Base-by-base conservation (phyloP, 441 rosid genomes). In the Corymbia citriodora region DNA sequence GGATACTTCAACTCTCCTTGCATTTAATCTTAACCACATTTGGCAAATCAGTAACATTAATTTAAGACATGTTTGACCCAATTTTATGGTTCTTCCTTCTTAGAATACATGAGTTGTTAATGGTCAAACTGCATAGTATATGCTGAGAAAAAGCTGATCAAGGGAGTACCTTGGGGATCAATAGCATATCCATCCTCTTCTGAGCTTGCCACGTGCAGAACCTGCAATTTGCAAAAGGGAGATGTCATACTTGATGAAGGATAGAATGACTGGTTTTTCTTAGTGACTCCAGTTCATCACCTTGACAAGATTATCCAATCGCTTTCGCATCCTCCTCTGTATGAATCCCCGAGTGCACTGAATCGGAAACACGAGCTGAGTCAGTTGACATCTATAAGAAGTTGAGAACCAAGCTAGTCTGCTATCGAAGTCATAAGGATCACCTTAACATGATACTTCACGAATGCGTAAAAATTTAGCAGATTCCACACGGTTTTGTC, bases 361-460 rank as follows among this genome's bases (percentile, higher is more conserved):
- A 91, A 88, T 36, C 29, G 83, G 85, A 88, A 89, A 86, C 57
- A 88, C 29, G 57, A 91, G 89, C 81, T 19, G 87, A 53, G 49
- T 88, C 21, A 88, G 83, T 61, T 89, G 63, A 87, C 61, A 89
- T 88, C 86, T 68, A 65, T 55, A 85, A n/a, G 49, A 87, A 59
- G 23, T n/a, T 23, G 61, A 19, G 49, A 72, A 29, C 55, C 21
- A 36, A 36, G 49, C 9, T 49, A 87, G 48, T 40, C 63, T 87
- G 89, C 55, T 81, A 90, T 48, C 15, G 17, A 86, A 65, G 81
- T 65, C 49, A 59, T 45, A 54, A 18, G 10, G 29, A 87, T 87
- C 94, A 96, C 99, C 99, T 97, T 97, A n/a, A 96, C 94, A 49
- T 96, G 97, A 91, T 93, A 94, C 93, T 96, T 96, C 81, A 96